Conservation (phyloP, 169 alveolate species). For the Eimeria necatrix region DNA sequence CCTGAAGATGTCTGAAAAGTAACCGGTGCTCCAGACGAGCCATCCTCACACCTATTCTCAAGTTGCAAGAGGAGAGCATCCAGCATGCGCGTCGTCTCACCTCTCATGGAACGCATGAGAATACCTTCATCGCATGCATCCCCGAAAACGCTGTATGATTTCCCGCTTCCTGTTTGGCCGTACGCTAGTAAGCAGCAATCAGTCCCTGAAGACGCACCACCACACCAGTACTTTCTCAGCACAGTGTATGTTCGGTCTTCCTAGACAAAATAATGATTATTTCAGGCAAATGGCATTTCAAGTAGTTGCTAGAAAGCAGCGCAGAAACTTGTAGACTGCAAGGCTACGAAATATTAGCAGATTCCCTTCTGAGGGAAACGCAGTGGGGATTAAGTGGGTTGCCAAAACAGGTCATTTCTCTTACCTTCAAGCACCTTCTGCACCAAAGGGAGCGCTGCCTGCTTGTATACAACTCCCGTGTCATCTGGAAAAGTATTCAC, state of each 20-base stretch:
- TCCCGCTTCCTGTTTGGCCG: conserved; percentile 78
- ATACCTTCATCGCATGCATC: conserved; percentile 64
- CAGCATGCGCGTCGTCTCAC: neutral
- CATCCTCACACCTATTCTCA: neutral
- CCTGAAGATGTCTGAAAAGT: conserved; percentile 51
- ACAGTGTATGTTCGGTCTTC: neutral
- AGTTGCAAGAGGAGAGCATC: no score
- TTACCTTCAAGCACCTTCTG: conserved; percentile 54
- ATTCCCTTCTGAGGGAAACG: no score
- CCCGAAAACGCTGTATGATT: conserved; percentile 73
- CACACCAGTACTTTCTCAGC: no score
- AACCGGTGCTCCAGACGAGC: neutral
- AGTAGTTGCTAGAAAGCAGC: no score
- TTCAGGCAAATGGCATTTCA: no score
- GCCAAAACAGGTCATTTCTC: neutral
- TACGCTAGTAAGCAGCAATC: conserved; percentile 72
- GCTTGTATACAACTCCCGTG: conserved; percentile 67
- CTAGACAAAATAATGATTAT: neutral
- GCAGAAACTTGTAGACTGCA: no score
- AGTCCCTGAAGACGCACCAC: conserved; percentile 11
- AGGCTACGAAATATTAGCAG: no score
- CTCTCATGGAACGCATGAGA: conserved; percentile 70
- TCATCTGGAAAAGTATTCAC: neutral
- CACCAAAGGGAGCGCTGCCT: conserved; percentile 67
- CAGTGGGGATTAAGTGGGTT: no score